Base-by-base conservation (phyloP, 352 stramenopile species). In the Phytophthora cryptogea region DNA sequence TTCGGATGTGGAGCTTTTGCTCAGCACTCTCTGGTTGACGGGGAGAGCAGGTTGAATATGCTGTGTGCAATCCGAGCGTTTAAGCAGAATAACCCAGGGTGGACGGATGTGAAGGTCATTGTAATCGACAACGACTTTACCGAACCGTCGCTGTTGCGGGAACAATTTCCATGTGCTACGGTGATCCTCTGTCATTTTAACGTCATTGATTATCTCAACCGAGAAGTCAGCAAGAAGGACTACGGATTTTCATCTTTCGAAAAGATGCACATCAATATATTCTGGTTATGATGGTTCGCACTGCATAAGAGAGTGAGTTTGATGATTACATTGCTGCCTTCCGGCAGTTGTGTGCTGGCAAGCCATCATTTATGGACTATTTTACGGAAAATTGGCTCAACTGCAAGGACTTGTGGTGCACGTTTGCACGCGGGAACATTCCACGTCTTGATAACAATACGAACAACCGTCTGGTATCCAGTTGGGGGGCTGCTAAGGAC, bases 381-480 rank as follows among this genome's bases (percentile, higher is more conserved):
- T 50, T 65, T 7, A 5, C 23, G 2, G 14, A 33, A 0, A 55
- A 60, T 32, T 60, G 43, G 58, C 11, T 56, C 8, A 59, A 23
- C 7, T 66, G 58, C 27, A 59, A 59, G 17, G 7, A 7, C 0
- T 13, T 45, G 16, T 60, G 49, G 43, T 51, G 48, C 11, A 46
- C 36, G 0, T 66, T 44, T 35, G 13, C 40, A 23, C 23, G 49
- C 10, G 41, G 31, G 2, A 13, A 49, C 9, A 40, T 66, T 27
- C 47, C 42, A 5, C 23, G 54, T n/a, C 27, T 66, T 11, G 49
- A 55, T 7, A 66, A 66, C 28, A 66, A 66, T 20, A 56, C 58
- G 0, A 56, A 61, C n/a, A 60, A 56, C 27, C 27, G 49, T 1
- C 14, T 56, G 0, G 35, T 56, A 16, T 14, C 49, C 5, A 54